phyloP scores from a whole-genome alignment of 805 yeast genomes.

The Tetrapisispora phaffii region DNA sequence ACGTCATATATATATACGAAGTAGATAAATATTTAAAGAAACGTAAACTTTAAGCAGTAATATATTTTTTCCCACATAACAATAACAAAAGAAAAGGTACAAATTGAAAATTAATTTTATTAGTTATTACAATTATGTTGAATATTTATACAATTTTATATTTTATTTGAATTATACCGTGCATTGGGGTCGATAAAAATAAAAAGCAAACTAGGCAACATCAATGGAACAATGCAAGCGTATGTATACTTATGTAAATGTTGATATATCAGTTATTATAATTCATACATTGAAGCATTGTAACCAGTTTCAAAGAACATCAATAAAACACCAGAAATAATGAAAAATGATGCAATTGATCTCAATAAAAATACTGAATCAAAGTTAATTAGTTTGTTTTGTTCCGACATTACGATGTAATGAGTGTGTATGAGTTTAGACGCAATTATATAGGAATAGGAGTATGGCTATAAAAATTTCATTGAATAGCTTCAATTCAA shows the following conservation, averaged over 20 bases:
- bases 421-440: not conserved
- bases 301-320: slow-evolving; percentile 9
- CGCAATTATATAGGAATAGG: not conserved
- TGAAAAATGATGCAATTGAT: slow-evolving; percentile 6
- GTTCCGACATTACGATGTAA: not conserved
- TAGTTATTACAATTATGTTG: not conserved
- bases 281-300: slow-evolving; percentile 1
- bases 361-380: slow-evolving; percentile 6
- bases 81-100: not conserved
- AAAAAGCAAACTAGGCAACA: not conserved
- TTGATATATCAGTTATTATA: not conserved
- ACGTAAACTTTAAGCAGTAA: no score
- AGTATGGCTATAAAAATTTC: no score
- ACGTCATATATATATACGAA: not conserved
- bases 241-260: no score
- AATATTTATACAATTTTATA: not conserved
- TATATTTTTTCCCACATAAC: not conserved
- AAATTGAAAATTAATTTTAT: not conserved
- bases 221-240: not conserved
- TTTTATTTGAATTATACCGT: not conserved
- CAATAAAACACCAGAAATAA: slow-evolving; percentile 6
- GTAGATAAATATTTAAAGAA: not conserved
- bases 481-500: no score
- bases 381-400: not conserved
- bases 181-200: no score